phyloP scores from a whole-genome alignment of 305 asterid species.

The Solanum chacoense region DNA sequence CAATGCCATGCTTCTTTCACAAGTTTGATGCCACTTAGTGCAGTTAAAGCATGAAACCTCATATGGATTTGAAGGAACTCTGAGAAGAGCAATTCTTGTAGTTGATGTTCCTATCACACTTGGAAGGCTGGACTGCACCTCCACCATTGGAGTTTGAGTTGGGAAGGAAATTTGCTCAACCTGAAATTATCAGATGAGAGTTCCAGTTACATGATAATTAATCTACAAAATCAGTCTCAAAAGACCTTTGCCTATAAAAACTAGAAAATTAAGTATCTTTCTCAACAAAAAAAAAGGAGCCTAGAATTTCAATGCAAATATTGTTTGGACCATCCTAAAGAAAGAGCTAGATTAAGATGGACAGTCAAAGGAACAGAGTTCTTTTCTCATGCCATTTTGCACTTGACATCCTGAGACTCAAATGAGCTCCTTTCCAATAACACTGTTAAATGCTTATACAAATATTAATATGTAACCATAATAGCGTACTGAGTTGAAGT shows the following conservation, averaged over 20 bases:
- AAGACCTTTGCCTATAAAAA: constrained; percentile 7
- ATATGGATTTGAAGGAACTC: constrained; percentile 33
- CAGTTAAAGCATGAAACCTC: constrained; percentile 23
- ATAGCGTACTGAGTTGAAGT: background rate
- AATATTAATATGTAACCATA: background rate
- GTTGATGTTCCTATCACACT: constrained; percentile 54
- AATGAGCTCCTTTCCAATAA: background rate
- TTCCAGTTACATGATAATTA: constrained; percentile 66
- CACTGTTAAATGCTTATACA: background rate
- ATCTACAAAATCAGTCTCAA: constrained; percentile 36
- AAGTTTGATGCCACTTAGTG: background rate
- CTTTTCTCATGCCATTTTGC: background rate
- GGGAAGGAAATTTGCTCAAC: constrained; percentile 56
- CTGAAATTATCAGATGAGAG: constrained; percentile 79
- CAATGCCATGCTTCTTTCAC: constrained; percentile 3
- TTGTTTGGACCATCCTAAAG: background rate
- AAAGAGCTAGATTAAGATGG: background rate
- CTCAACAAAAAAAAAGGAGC: background rate
- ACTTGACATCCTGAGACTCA: background rate
- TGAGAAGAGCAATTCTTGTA: constrained; percentile 69
- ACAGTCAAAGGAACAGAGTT: background rate
- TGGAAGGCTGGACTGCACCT: constrained; percentile 41
- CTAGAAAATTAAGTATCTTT: background rate
- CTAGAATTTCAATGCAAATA: background rate
- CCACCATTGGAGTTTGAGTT: constrained; percentile 35